Evolutionary conservation across 2,329 filamentous ascomycete genomes (phyloP).

Genomic region (Dactylellina cionopaga): DNA sequence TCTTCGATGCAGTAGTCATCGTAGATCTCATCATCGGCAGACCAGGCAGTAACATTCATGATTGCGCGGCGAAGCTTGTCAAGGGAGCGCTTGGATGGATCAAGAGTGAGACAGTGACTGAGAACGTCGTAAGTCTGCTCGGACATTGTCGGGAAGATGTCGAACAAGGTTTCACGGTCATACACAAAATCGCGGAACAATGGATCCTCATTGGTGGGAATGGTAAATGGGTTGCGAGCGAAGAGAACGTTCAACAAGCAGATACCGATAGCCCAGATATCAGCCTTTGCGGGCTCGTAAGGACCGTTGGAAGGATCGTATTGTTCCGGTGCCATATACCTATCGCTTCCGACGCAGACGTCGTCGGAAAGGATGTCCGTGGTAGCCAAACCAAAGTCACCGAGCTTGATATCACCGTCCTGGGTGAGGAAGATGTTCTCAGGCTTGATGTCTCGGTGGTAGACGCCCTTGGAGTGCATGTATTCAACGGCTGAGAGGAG

Average conservation of each 20-base stretch:
- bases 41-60: conserved; percentile 84
- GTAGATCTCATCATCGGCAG: conserved; percentile 86
- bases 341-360: conserved; percentile 92
- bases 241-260: conserved; percentile 96
- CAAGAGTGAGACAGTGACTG: conserved; percentile 86
- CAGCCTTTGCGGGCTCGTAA: conserved; percentile 91
- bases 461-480: conserved; percentile 78
- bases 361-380: conserved; percentile 90
- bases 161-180: conserved; percentile 94
- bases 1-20: conserved; percentile 94
- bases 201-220: conserved; percentile 87
- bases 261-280: conserved; percentile 97
- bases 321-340: conserved; percentile 99
- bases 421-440: conserved; percentile 86
- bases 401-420: conserved; percentile 90
- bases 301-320: conserved; percentile 84
- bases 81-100: conserved; percentile 87
- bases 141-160: conserved; percentile 98
- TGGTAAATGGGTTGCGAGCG: conserved; percentile 93
- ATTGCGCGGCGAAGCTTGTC: conserved; percentile 80
- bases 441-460: conserved; percentile 94
- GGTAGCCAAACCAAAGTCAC: conserved; percentile 93
- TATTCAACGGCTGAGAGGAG: conserved; percentile 66
- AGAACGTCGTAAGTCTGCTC: conserved; percentile 97
- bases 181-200: conserved; percentile 92